Conservation (phyloP, 495 filamentous ascomycete species). For the Penicillium ochrochloron region DNA sequence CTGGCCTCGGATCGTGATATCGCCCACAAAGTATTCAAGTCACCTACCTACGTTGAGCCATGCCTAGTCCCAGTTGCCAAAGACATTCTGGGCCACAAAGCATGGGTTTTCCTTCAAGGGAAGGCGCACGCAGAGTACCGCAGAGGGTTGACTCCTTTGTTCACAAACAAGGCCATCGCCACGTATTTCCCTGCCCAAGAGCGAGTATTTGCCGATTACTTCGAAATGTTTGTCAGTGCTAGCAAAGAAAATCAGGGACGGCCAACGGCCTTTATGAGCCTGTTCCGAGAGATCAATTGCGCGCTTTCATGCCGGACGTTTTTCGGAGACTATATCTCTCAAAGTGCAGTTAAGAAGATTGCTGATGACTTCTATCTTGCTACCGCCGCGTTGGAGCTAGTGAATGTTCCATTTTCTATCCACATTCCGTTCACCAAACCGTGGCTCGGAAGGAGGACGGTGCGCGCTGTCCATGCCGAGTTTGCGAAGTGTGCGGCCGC, state of each 20-base stretch:
- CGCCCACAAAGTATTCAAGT: slow-evolving; percentile 92
- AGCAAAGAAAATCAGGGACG: slow-evolving; percentile 64
- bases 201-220: slow-evolving; percentile 80
- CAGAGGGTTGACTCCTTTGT: slow-evolving; percentile 86
- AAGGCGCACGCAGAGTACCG: slow-evolving; percentile 90
- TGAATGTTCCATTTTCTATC: slow-evolving; percentile 83
- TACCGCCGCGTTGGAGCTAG: slow-evolving; percentile 89
- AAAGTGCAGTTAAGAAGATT: slow-evolving; percentile 79
- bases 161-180: slow-evolving; percentile 84
- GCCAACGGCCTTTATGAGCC: slow-evolving; percentile 76
- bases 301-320: slow-evolving; percentile 77
- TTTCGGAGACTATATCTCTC: slow-evolving; percentile 48
- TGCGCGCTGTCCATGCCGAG: slow-evolving; percentile 81
- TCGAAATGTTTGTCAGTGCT: slow-evolving; percentile 70
- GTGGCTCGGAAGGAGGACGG: slow-evolving; percentile 88
- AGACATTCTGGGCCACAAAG: slow-evolving; percentile 82
- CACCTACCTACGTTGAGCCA: slow-evolving; percentile 82
- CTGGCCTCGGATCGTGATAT: slow-evolving; percentile 91
- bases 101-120: slow-evolving; percentile 95
- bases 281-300: slow-evolving; percentile 91
- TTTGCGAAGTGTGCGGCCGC: slow-evolving; percentile 87
- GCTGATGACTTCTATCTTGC: slow-evolving; percentile 93
- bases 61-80: slow-evolving; percentile 90
- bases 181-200: slow-evolving; percentile 88
- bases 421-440: slow-evolving; percentile 93